A percentile compares a stretch with the other conserved stretches of the same genome.
Conservation (phyloP, 1,284 basidiomycete species). For the Ceratorhiza oryzae-sativae region DNA sequence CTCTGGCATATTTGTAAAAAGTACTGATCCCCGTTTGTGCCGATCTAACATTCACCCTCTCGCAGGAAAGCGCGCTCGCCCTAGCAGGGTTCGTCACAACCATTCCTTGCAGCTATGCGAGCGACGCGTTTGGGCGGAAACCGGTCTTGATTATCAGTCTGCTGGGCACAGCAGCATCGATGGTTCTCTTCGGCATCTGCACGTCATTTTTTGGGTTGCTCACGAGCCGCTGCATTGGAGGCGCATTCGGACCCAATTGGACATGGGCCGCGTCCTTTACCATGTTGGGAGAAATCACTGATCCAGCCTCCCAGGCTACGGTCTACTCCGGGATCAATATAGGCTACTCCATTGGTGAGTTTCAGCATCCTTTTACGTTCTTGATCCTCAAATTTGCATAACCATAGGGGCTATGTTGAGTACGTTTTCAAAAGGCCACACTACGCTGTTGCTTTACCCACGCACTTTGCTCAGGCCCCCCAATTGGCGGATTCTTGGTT, state of each 20-base stretch:
- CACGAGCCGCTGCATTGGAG: conserved; percentile 19
- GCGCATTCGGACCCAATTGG: conserved; percentile 28
- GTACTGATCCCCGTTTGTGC: background rate
- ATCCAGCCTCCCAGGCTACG: background rate
- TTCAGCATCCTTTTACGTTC: background rate
- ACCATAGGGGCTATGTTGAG: conserved; percentile 13
- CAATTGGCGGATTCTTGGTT: conserved; percentile 24
- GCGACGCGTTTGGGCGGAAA: conserved; percentile 30
- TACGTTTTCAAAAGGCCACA: background rate
- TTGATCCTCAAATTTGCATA: background rate
- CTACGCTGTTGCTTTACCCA: background rate
- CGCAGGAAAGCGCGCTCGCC: conserved; percentile 23
- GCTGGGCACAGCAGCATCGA: conserved; percentile 8
- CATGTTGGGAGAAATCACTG: conserved; percentile 25
- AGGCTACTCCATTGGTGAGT: conserved; percentile 22
- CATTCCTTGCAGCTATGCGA: conserved; percentile 29
- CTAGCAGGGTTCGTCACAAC: conserved; percentile 33
- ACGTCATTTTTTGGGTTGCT: conserved; percentile 7
- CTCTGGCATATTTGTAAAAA: conserved; percentile 28
- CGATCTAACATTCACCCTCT: background rate
- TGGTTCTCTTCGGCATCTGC: conserved; percentile 25
- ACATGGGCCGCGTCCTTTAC: conserved; percentile 26
- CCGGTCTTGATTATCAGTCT: conserved; percentile 21
- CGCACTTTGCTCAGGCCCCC: background rate
- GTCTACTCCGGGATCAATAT: conserved; percentile 22